phyloP scores from a whole-genome alignment of 257 asterid genomes.

The Solanum verrucosum region DNA sequence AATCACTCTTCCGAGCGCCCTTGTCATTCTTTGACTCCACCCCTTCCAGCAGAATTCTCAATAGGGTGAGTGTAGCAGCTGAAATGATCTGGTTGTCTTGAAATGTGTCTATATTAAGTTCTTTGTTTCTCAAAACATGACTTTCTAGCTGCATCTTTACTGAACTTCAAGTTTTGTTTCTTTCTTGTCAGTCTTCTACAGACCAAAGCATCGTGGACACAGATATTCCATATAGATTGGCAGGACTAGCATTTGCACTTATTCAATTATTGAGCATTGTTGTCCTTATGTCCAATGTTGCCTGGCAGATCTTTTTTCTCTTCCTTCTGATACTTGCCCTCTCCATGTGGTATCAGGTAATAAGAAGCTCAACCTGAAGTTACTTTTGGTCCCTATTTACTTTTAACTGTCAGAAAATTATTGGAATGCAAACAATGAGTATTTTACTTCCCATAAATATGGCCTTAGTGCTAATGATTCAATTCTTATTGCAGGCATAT shows the following conservation, averaged over 20 bases:
- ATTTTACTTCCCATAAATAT: not conserved
- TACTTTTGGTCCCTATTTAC: not conserved
- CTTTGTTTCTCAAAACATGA: not conserved
- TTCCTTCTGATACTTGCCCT: conserved; percentile 46
- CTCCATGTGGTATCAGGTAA: conserved; percentile 81
- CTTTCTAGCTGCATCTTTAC: not conserved
- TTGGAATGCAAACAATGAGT: not conserved
- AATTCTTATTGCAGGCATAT: conserved; percentile 38
- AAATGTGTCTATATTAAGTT: not conserved
- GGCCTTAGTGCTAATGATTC: not conserved
- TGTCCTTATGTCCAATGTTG: conserved; percentile 64
- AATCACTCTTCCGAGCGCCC: conserved; percentile 62
- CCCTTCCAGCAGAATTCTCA: conserved; percentile 81
- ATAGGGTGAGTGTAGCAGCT: conserved; percentile 37
- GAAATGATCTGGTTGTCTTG: not conserved
- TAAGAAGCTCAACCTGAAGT: not conserved
- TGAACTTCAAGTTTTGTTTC: not conserved
- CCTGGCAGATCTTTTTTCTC: conserved; percentile 66
- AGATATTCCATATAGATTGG: conserved; percentile 71
- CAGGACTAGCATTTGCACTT: conserved; percentile 76
- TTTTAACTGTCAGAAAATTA: not conserved
- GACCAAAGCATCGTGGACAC: conserved; percentile 84
- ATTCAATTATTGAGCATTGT: conserved; percentile 70
- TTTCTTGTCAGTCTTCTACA: conserved; percentile 53
- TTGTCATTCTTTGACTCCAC: conserved; percentile 70